These are phyloP conservation scores for Sporisorium reilianum DNA, from an alignment of 1,284 basidiomycete genomes.

Conservation along the genomic window DNA sequence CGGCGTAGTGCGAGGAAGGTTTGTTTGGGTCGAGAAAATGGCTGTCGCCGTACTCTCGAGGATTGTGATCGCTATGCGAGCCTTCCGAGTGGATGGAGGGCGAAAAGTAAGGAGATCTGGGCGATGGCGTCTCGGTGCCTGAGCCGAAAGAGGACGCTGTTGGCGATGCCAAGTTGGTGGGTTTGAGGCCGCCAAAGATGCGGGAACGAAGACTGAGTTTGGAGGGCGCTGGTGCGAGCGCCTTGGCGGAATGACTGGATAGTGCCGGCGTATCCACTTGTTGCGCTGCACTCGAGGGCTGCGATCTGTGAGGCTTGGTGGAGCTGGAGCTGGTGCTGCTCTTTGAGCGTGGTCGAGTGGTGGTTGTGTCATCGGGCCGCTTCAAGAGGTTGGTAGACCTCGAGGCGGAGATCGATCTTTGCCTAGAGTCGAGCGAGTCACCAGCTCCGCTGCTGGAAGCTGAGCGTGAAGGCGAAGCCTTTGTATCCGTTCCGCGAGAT, in stretches of 20 bases:
- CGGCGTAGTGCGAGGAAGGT: constrained; percentile 10
- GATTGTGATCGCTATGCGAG: constrained; percentile 26
- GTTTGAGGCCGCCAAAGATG: constrained; percentile 41
- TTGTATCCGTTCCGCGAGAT: neutral
- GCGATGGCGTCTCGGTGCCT: constrained; percentile 30
- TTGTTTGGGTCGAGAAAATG: constrained; percentile 4
- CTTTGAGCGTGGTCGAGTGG: constrained; percentile 31
- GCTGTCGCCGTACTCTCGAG: constrained; percentile 7
- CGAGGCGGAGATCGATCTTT: constrained; percentile 15
- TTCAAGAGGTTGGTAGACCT: constrained; percentile 16
- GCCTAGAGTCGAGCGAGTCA: constrained; percentile 1
- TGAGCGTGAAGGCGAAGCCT: neutral
- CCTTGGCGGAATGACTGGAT: neutral
- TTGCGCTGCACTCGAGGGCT: neutral
- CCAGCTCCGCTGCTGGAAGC: neutral
- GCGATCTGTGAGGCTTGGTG: neutral
- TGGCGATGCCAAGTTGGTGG: constrained; percentile 17
- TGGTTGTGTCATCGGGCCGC: constrained; percentile 5
- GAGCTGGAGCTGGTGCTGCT: constrained; percentile 27
- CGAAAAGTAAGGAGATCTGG: constrained; percentile 24
- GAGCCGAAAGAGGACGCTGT: constrained; percentile 24
- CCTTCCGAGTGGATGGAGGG: constrained; percentile 31
- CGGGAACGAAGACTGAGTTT: constrained; percentile 42
- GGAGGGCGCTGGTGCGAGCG: constrained; percentile 10
- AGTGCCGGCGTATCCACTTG: neutral